Base-by-base conservation (phyloP, 2,329 filamentous ascomycete species). In the Davidsoniella neocaledoniae region DNA sequence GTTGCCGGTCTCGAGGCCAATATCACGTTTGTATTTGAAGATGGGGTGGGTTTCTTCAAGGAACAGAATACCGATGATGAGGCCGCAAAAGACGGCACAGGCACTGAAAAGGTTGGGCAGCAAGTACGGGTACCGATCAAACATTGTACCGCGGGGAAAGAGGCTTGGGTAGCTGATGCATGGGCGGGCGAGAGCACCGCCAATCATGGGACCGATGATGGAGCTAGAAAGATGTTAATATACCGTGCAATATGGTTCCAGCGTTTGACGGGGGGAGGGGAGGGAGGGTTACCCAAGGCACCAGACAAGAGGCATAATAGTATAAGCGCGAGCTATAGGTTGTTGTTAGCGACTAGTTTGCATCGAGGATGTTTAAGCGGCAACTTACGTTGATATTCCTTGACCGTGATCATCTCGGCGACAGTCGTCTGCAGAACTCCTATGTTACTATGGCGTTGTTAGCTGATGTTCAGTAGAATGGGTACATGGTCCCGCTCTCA, bases 261-360 rank as follows among this genome's bases (percentile, higher is more conserved):
- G 16, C 3, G 3, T 14, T 8, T 40, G n/a, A 39, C 17, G 16
- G 23, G 8, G 46, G 10, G 16, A 8, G 16, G 9, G n/a, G n/a
- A 17, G 21, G 8, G 17, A n/a, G 45, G 66, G 71, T 66, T 70
- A 86, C 72, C 91, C 91, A 60, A 98, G 74, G 62, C 88, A 95
- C 91, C 91, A 98, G 23, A 96, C 86, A 62, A 94, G 86, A 5
- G 91, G 91, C 87, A 98, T 95, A 57, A 96, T 88, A 10, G 90
- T 86, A 66, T 94, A 98, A 46, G 90, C 91, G 58, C 86, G 85
- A 57, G 88, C 83, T 87, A 54, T 52, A 48, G 49, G 46, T 17
- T n/a, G 5, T 38, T 16, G 33, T 48, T 48, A 45, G 41, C 58
- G 10, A 36, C 10, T 7, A 14, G 17, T 36, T 68, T 56, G 64